Evolutionary conservation across 495 filamentous ascomycete genomes (phyloP).

Genomic region (Sporormia fimetaria): DNA sequence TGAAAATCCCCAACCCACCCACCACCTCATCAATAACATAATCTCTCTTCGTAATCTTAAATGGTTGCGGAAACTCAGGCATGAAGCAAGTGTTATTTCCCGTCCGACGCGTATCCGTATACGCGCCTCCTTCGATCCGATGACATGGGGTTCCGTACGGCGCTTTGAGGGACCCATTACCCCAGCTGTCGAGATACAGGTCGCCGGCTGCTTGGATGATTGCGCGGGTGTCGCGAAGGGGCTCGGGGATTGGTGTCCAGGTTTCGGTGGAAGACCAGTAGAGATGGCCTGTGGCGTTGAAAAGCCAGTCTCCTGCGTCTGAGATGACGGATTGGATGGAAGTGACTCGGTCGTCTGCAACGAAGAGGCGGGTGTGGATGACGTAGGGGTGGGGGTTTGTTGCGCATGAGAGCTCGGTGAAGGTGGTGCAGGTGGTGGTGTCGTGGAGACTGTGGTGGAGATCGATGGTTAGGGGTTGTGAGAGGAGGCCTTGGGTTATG

Average conservation of each 20-base stretch:
- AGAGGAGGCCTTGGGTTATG: background rate
- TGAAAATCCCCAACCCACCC: slow-evolving; percentile 20
- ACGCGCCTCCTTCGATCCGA: slow-evolving; percentile 37
- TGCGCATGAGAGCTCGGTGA: slow-evolving; percentile 12
- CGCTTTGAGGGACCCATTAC: slow-evolving; percentile 33
- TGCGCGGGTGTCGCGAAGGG: slow-evolving; percentile 15
- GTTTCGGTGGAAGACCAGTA: slow-evolving; percentile 3
- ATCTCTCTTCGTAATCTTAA: slow-evolving; percentile 28
- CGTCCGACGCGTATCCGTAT: slow-evolving; percentile 7
- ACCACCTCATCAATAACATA: slow-evolving; percentile 22
- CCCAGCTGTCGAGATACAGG: slow-evolving; percentile 29
- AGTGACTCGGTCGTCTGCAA: slow-evolving; percentile 2
- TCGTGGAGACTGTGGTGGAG: slow-evolving; percentile 10
- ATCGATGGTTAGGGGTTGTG: slow-evolving; percentile 4
- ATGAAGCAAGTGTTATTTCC: slow-evolving; percentile 14
- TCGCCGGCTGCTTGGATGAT: slow-evolving; percentile 21
- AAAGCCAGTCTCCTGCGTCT: slow-evolving; percentile 12
- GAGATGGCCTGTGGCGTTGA: slow-evolving; percentile 15
- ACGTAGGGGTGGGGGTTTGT: slow-evolving; percentile 11
- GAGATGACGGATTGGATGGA: slow-evolving; percentile 14
- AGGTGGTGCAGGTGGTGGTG: slow-evolving; percentile 7
- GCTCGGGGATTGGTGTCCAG: slow-evolving; percentile 8
- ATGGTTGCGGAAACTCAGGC: slow-evolving; percentile 20
- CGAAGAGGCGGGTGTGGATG: slow-evolving; percentile 13
- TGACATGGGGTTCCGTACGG: slow-evolving; percentile 40